Evolutionary conservation across 768 basidiomycete genomes (phyloP).

Genomic region (Leccinum imitatum): DNA sequence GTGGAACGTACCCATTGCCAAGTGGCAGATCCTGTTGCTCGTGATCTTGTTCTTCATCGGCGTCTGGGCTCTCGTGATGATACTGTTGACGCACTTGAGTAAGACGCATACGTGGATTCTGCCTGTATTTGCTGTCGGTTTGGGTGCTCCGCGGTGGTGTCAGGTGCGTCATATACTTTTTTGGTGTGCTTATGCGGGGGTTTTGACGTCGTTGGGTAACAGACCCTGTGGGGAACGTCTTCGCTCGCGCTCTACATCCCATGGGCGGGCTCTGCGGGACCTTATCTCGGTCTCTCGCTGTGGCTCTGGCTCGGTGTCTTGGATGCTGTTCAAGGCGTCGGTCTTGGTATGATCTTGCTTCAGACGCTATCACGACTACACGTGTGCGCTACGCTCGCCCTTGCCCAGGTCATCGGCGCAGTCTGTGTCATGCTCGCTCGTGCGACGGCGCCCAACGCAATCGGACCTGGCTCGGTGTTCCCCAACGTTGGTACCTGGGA

Average conservation of each 20-base stretch:
- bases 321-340: constrained; percentile 93
- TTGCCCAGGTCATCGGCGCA: constrained; percentile 88
- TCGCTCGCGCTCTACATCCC: constrained; percentile 91
- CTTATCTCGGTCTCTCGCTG: constrained; percentile 84
- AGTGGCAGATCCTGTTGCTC: constrained; percentile 80
- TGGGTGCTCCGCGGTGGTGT: constrained; percentile 94
- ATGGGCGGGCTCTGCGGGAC: constrained; percentile 84
- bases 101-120: constrained; percentile 96
- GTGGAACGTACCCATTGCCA: constrained; percentile 80
- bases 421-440: constrained; percentile 91
- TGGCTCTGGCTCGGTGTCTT: constrained; percentile 97
- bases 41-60: constrained; percentile 83
- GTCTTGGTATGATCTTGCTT: constrained; percentile 86
- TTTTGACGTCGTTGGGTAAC: constrained; percentile 8
- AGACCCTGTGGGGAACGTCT: constrained; percentile 96
- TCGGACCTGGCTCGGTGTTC: constrained; percentile 89
- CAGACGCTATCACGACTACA: constrained; percentile 93
- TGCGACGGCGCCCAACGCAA: constrained; percentile 84
- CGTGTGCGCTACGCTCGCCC: constrained; percentile 89
- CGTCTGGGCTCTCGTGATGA: constrained; percentile 77
- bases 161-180: constrained; percentile 49
- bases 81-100: constrained; percentile 78
- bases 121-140: constrained; percentile 92
- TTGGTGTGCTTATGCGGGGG: too few species aligned
- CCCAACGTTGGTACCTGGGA: constrained; percentile 93